A percentile compares a stretch with the other conserved stretches of the same genome.
Evolutionary conservation across 176 grass and related monocot species (phyloP).

Genomic region (Metroxylon sagu): DNA sequence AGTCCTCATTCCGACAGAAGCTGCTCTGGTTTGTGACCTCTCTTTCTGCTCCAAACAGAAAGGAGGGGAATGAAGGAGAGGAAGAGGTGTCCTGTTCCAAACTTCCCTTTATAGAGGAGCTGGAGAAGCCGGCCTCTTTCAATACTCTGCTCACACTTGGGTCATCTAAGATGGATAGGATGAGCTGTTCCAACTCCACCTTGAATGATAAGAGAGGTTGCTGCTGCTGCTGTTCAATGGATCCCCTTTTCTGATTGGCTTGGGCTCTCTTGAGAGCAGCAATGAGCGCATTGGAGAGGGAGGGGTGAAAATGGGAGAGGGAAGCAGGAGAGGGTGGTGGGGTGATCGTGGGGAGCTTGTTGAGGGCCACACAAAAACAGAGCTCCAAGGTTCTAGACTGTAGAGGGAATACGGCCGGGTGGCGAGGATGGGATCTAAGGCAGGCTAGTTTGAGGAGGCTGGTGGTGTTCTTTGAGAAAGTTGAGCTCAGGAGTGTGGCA

Average conservation of each 20-base stretch:
- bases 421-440: conserved; percentile 41
- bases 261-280: conserved; percentile 93
- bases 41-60: not conserved
- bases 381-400: conserved; percentile 82
- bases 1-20: conserved; percentile 44
- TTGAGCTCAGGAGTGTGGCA: conserved; percentile 40
- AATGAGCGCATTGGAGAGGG: conserved; percentile 78
- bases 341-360: conserved; percentile 43
- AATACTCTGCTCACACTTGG: conserved; percentile 86
- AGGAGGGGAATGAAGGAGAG: conserved; percentile 6
- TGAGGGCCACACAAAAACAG: conserved; percentile 88
- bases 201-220: conserved; percentile 63
- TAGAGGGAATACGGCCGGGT: conserved; percentile 35
- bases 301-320: conserved; percentile 52
- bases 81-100: conserved; percentile 50
- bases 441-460: conserved; percentile 65
- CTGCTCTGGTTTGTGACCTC: conserved; percentile 17
- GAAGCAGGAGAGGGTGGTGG: conserved; percentile 30
- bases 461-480: conserved; percentile 11
- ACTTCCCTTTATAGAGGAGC: conserved; percentile 65
- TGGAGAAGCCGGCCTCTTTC: conserved; percentile 83
- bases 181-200: conserved; percentile 71
- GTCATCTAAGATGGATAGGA: conserved; percentile 90
- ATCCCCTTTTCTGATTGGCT: conserved; percentile 74
- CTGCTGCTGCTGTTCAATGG: conserved; percentile 46